Base-by-base conservation (phyloP, 2,329 filamentous ascomycete species). In the Trichoderma lentiforme region DNA sequence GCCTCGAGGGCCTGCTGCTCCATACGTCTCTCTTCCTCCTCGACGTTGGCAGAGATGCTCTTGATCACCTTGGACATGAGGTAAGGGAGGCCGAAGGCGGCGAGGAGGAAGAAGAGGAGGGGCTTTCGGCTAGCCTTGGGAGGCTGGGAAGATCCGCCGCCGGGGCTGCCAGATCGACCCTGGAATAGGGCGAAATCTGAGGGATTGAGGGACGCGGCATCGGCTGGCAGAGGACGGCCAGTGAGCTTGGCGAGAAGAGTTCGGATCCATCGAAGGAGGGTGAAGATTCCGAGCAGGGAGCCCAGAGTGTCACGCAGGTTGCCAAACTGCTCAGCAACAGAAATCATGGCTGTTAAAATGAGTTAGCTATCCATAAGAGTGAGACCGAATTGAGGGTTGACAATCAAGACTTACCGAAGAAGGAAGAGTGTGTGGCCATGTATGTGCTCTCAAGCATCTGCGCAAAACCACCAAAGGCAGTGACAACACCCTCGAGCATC, bases 401-500 rank as follows among this genome's bases (percentile, higher is more conserved):
- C 18, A 28, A n/a, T 32, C n/a, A 12, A 58, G 11, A 76, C 92
- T 78, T 88, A 97, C 94, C 95, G 79, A 98, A 99, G 83, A 99
- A 99, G 69, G 94, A 97, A 6, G 95, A 98, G 82, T 99, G 96
- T 0, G 96, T 99, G 34, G 97, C 96, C 97, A 99, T 99, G 78
- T 98, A 99, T 12, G 96, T 98, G 85, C 96, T 98, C 84, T 99
- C 96, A 32, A 99, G 87, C 96, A 99, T 99, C 85, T 99, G 96
- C 14, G 97, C 94, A 80, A 99, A 98, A 0, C 97, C 96, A 24
- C 95, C 95, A 85, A 99, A 99, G 3, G 96, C 95, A 28, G 94
- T 93, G 15, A 99, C 96, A 72, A 99, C 93, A 76, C 95, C 96
- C 84, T 99, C 96, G 66, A 99, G 94, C 87, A 99, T 94, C 85